These are phyloP conservation scores for Wickerhamiella bombiphila DNA, from an alignment of 805 yeast species.

Conservation along the genomic window DNA sequence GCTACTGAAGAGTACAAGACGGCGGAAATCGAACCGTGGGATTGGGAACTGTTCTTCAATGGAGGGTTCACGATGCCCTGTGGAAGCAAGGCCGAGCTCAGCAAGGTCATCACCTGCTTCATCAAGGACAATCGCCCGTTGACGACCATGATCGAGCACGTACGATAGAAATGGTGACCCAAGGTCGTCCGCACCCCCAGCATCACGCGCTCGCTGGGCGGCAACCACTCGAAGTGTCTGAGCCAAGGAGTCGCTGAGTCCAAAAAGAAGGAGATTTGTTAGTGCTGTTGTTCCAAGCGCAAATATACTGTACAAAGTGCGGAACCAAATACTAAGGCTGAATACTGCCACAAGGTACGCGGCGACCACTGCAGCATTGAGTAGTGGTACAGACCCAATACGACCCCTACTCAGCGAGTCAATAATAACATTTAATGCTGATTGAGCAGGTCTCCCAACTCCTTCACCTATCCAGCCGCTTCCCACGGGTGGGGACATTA, in stretches of 20 bases:
- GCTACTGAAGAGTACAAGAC: conserved; percentile 63
- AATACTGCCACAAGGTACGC: conserved; percentile 16
- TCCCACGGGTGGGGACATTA: no score
- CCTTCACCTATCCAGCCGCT: no score
- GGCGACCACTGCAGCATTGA: not conserved
- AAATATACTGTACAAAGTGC: conserved; percentile 36
- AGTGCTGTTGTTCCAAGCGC: conserved; percentile 66
- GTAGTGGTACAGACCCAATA: not conserved
- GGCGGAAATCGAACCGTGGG: conserved; percentile 40
- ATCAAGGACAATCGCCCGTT: conserved; percentile 21
- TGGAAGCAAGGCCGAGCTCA: conserved; percentile 16
- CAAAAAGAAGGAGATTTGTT: conserved; percentile 68
- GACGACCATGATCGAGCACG: conserved; percentile 24
- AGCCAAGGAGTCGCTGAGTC: conserved; percentile 84
- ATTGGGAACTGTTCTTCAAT: conserved; percentile 2
- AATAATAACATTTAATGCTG: no score
- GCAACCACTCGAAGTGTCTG: conserved; percentile 43
- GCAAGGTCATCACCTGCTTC: conserved; percentile 21
- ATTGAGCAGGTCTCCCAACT: no score
- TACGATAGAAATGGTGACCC: conserved; percentile 14
- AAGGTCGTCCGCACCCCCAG: conserved; percentile 5
- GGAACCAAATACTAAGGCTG: conserved; percentile 23
- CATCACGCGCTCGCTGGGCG: conserved; percentile 9
- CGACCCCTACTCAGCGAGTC: not conserved
- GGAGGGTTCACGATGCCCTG: conserved; percentile 1